Percentiles rank a stretch among this genome's conserved stretches.
These are phyloP conservation scores for Nitzschia sp. DNA, from an alignment of 108 stramenopile genomes.

Conservation along the genomic window DNA sequence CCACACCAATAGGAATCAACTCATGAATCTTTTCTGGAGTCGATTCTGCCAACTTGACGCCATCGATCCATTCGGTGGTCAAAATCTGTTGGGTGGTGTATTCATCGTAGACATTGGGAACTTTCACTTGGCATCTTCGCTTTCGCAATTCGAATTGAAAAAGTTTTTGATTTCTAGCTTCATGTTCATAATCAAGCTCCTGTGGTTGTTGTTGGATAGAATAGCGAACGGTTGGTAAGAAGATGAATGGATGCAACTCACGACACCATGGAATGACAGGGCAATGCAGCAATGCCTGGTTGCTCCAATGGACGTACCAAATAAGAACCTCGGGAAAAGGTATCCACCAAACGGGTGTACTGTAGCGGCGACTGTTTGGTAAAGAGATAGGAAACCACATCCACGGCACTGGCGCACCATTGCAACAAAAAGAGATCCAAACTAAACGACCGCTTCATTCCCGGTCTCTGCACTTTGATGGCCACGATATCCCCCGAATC, in stretches of 20 bases:
- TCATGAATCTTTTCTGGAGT: conserved; percentile 51
- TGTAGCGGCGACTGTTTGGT: conserved; percentile 67
- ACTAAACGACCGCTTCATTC: conserved; percentile 69
- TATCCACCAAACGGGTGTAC: conserved; percentile 38
- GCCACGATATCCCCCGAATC: conserved; percentile 46
- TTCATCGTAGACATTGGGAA: conserved; percentile 81
- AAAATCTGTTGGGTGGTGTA: conserved; percentile 80
- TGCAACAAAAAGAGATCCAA: conserved; percentile 79
- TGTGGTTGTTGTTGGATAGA: conserved; percentile 4
- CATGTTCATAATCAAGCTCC: conserved; percentile 94
- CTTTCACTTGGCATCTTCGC: conserved; percentile 68
- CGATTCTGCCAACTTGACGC: conserved; percentile 64
- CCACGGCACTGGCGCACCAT: conserved; percentile 53
- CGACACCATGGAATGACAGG: background rate
- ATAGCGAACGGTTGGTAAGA: conserved; percentile 32
- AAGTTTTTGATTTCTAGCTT: conserved; percentile 82
- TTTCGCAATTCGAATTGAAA: conserved; percentile 67
- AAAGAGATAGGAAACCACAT: conserved; percentile 52
- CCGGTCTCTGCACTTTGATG: conserved; percentile 87
- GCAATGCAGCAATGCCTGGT: background rate
- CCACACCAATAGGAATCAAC: conserved; percentile 84
- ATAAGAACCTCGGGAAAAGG: conserved; percentile 64
- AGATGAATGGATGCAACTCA: background rate
- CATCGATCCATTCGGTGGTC: conserved; percentile 93
- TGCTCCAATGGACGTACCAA: conserved; percentile 11